Conservation (phyloP, 2,329 filamentous ascomycete genomes). For the Calonectria leucothoes region DNA sequence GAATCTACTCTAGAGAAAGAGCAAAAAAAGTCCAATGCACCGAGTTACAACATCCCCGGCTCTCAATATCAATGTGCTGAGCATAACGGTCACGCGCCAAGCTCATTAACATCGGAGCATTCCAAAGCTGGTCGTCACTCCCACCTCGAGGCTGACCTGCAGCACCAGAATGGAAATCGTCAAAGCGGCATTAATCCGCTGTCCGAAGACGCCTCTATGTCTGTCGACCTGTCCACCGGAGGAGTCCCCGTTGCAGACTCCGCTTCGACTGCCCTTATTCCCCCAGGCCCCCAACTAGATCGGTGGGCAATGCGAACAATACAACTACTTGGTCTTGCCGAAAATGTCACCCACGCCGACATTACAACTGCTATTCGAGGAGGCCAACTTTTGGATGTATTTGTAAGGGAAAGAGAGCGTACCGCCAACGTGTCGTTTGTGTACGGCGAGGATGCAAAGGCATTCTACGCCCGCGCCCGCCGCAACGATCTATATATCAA, state of each 20-base stretch:
- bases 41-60: neutral
- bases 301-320: conserved; percentile 66
- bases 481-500: conserved; percentile 76
- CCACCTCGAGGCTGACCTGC: neutral
- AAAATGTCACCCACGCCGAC: conserved; percentile 73
- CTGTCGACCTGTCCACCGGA: neutral
- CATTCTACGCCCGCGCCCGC: conserved; percentile 74
- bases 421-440: conserved; percentile 78
- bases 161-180: neutral
- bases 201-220: neutral
- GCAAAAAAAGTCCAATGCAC: neutral
- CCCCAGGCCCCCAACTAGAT: conserved; percentile 35
- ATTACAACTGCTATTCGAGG: conserved; percentile 74
- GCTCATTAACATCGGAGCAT: neutral
- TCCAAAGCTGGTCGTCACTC: neutral
- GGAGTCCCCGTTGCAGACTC: neutral
- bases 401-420: conserved; percentile 68
- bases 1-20: neutral
- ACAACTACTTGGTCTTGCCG: conserved; percentile 70
- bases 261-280: neutral
- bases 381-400: conserved; percentile 77
- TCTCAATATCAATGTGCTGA: neutral
- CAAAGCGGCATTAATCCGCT: neutral
- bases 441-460: conserved; percentile 68
- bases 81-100: neutral